Base-by-base conservation (phyloP, 2,329 filamentous ascomycete genomes). In the Cyanodermella asteris region DNA sequence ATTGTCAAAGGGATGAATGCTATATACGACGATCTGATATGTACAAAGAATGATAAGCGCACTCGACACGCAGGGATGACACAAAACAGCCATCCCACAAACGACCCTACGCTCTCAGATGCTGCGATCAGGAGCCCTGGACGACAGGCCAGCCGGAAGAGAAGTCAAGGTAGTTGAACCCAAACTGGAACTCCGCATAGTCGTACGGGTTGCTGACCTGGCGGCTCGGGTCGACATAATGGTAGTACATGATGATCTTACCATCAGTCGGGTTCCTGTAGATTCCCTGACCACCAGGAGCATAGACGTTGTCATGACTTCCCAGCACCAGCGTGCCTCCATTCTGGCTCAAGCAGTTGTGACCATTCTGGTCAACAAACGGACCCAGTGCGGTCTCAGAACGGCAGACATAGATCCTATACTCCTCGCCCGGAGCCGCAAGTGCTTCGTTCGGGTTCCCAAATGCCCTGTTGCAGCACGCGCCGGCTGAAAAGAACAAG, bases 331-430 rank as follows among this genome's bases (percentile, higher is more conserved):
- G 47, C 0, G 62, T 69, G 2, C 71, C 71, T 6, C 70, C 69
- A 21, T 59, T 57, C 6, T 48, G 37, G n/a, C n/a, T n/a, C 1
- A 49, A 56, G 39, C 68, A 73, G 16, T 51, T 45, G 10, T 39
- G 47, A 2, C 68, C 67, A 24, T 38, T 40, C 28, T 55, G 46
- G 36, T 75, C 70, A 14, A n/a, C n/a, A n/a, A n/a, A n/a, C n/a
- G n/a, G n/a, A n/a, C n/a, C n/a, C n/a, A n/a, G n/a, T n/a, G n/a
- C n/a, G n/a, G n/a, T n/a, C n/a, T n/a, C n/a, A n/a, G 59, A 64
- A 10, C 66, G 50, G 46, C 70, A 74, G 14, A 71, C 65, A 37
- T 59, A 60, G 40, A 74, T 67, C 40, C 61, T 63, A 43, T 75
- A 75, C 44, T 73, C 70, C n/a, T 49, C 47, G 4, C 68, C 69